A percentile compares a stretch with the other conserved stretches of the same genome.
phyloP scores from a whole-genome alignment of 2,329 filamentous ascomycete species.

The Karstenula rhodostoma region DNA sequence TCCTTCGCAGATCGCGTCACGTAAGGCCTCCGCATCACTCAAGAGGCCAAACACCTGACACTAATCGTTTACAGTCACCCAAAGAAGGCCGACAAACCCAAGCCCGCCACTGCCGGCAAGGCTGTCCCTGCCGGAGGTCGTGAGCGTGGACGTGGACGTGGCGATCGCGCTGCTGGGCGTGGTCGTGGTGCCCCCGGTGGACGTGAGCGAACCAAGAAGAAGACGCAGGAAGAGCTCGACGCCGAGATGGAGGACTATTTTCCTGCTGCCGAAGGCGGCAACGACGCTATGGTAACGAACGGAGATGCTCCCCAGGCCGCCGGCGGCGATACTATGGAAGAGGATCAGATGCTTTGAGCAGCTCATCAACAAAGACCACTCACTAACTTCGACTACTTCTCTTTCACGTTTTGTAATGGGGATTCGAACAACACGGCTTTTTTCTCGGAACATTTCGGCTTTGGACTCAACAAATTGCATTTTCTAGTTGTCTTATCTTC shows the following conservation, averaged over 20 bases:
- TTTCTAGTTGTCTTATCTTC: slow-evolving; percentile 17
- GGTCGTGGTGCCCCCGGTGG: slow-evolving; percentile 56
- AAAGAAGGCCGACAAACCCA: slow-evolving; percentile 63
- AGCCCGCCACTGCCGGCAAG: slow-evolving; percentile 81
- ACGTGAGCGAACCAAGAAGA: slow-evolving; percentile 74
- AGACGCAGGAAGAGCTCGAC: slow-evolving; percentile 95
- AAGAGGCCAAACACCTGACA: slow-evolving; percentile 6
- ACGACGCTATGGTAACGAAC: slow-evolving; percentile 56
- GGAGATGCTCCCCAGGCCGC: slow-evolving; percentile 56
- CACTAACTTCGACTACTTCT: slow-evolving; percentile 16
- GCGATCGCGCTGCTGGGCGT: slow-evolving; percentile 50
- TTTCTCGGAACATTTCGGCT: background rate
- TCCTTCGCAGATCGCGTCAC: slow-evolving; percentile 81
- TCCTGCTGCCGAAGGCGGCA: slow-evolving; percentile 57
- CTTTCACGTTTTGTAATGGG: slow-evolving; percentile 20
- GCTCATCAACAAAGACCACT: background rate
- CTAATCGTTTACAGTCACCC: slow-evolving; percentile 61
- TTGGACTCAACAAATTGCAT: slow-evolving; percentile 18
- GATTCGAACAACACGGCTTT: slow-evolving; percentile 23
- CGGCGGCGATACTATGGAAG: slow-evolving; percentile 49
- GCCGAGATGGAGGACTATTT: slow-evolving; percentile 99
- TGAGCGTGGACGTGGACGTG: slow-evolving; percentile 53
- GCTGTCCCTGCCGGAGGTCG: slow-evolving; percentile 57
- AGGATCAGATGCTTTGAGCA: slow-evolving; percentile 50
- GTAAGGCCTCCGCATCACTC: slow-evolving; percentile 58